phyloP scores from a whole-genome alignment of 768 basidiomycete genomes.

The Cytidiella melzeri region DNA sequence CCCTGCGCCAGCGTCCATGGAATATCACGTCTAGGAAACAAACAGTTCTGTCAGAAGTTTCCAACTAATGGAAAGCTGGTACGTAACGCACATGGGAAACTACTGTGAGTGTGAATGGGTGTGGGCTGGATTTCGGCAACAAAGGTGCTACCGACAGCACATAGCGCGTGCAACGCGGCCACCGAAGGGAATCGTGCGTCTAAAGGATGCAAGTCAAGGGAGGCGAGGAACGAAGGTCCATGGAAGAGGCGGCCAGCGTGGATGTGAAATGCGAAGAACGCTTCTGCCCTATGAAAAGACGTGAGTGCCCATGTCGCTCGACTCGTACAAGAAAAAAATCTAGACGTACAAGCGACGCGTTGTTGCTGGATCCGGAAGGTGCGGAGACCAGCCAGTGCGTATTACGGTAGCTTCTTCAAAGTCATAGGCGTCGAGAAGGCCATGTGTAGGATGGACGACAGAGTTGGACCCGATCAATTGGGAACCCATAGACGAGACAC shows the following conservation, averaged over 20 bases:
- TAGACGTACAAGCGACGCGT: slow-evolving; percentile 65
- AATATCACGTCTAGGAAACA: slow-evolving; percentile 51
- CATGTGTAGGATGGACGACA: no score
- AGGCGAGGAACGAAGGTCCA: slow-evolving; percentile 54
- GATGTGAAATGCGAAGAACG: slow-evolving; percentile 76
- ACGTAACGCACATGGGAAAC: slow-evolving; percentile 2
- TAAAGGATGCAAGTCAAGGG: slow-evolving; percentile 56
- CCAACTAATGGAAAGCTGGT: not conserved
- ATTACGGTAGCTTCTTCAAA: not conserved
- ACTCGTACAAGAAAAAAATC: not conserved
- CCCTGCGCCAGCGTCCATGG: slow-evolving; percentile 36
- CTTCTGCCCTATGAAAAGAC: slow-evolving; percentile 47
- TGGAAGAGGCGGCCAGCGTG: slow-evolving; percentile 70
- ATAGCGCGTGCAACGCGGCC: slow-evolving; percentile 79
- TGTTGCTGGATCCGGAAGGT: slow-evolving; percentile 56
- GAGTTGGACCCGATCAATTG: not conserved
- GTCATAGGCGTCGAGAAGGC: not conserved
- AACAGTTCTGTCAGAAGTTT: no score
- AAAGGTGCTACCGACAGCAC: slow-evolving; percentile 72
- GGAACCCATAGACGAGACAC: not conserved
- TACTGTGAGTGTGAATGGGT: slow-evolving; percentile 27
- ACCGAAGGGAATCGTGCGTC: slow-evolving; percentile 70
- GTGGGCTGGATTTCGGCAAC: slow-evolving; percentile 60
- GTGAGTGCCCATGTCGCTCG: not conserved
- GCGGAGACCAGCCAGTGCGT: slow-evolving; percentile 43